Base-by-base conservation (phyloP, 768 basidiomycete genomes). In the Dacryopinax primogenitus region DNA sequence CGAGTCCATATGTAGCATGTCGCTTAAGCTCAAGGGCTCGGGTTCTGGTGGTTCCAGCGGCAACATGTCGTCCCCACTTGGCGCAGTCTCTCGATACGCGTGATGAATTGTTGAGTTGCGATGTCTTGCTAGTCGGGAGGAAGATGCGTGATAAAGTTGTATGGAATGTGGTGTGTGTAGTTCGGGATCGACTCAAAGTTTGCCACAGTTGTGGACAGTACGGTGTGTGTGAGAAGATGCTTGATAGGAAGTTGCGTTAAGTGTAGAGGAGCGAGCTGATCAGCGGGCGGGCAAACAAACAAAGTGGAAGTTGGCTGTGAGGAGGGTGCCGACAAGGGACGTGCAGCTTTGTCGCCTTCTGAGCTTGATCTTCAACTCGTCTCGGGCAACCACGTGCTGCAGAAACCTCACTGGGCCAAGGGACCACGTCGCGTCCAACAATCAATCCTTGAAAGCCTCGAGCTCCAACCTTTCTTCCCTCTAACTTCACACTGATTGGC, bases 1-100 rank as follows among this genome's bases (percentile, higher is more conserved):
- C 26, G 51, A 28, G 30, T 58, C 51, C 51, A 58, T 58, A 21
- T 58, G 51, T 30, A 58, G 26, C 51, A 58, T 58, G 26, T 58
- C 51, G 30, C 51, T 58, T 30, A 58, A 58, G 51, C 51, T 58
- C 26, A 58, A 18, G 3, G 51, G 51, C 51, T 58, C 30, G 11
- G 51, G 51, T 30, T 58, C 51, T 3, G 51, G 26, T 4, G 26
- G 26, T 30, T 58, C 51, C 51, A 30, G 51, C 13, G 30, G 32
- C 26, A 11, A 13, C 51, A 58, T 58, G 26, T 23, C 51, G 51
- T 3, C 26, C n/a, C 37, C n/a, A 11, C 12, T 39, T 39, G 12
- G 12, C n/a, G 12, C 37, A 11, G 37, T n/a, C 37, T n/a, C 37
- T 11, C 37, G 12, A 39, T 11, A 39, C 12, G 37, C n/a, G 7